Percentiles rank a stretch among this genome's conserved stretches.
These are phyloP conservation scores for Exophiala calicioides DNA, from an alignment of 2,329 filamentous ascomycete genomes.

Conservation along the genomic window DNA sequence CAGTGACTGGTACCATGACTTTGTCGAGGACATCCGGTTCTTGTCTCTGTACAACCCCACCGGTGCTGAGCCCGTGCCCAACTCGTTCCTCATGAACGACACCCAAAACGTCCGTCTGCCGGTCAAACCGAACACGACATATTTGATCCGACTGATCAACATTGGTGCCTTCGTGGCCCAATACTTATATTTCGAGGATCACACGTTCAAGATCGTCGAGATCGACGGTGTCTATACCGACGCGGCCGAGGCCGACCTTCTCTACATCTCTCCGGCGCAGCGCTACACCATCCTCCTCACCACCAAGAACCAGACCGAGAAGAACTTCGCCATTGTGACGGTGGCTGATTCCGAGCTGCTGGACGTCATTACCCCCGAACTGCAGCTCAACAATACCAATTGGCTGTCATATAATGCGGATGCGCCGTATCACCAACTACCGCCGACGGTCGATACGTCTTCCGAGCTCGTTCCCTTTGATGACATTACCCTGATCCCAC, in stretches of 20 bases:
- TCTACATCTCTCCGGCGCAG: conserved; percentile 67
- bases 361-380: conserved; percentile 38
- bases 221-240: conserved; percentile 40
- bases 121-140: conserved; percentile 68
- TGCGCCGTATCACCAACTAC: conserved; percentile 34
- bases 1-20: conserved; percentile 72
- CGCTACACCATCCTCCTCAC: conserved; percentile 51
- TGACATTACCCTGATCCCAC: conserved; percentile 70
- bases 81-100: conserved; percentile 68
- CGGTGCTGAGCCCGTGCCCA: conserved; percentile 65
- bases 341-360: conserved; percentile 33
- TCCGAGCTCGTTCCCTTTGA: conserved; percentile 67
- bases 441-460: conserved; percentile 31
- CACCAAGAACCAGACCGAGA: conserved; percentile 58
- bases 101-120: conserved; percentile 59
- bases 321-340: conserved; percentile 65
- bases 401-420: conserved; percentile 68
- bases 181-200: conserved; percentile 50
- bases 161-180: conserved; percentile 67
- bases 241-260: conserved; percentile 56
- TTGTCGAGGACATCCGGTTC: conserved; percentile 56
- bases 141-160: conserved; percentile 73
- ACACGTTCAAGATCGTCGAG: conserved; percentile 41
- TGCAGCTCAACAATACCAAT: conserved; percentile 47
- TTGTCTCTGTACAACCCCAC: conserved; percentile 53